A percentile compares a stretch with the other conserved stretches of the same genome.
These are phyloP conservation scores for Aphanomyces invadans DNA, from an alignment of 352 stramenopile species.

Conservation along the genomic window DNA sequence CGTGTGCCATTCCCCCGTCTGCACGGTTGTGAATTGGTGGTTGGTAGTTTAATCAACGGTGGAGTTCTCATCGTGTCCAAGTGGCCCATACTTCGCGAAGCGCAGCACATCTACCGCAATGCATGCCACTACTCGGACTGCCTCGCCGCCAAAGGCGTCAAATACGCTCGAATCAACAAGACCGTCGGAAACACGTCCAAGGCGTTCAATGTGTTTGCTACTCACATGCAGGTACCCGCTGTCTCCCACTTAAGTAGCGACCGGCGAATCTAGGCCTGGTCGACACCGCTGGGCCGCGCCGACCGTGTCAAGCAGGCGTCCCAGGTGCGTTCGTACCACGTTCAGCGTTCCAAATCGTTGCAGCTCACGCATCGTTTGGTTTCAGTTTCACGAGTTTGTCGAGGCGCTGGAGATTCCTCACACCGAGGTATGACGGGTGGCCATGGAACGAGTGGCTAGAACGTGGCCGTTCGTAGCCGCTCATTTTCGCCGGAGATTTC, in stretches of 20 bases:
- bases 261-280: constrained; percentile 47
- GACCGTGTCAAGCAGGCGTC: constrained; percentile 62
- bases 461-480: constrained; percentile 33
- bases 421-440: constrained; percentile 40
- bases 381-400: constrained; percentile 54
- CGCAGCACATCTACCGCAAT: constrained; percentile 65
- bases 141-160: constrained; percentile 73
- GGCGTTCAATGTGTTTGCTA: constrained; percentile 79
- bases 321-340: constrained; percentile 36
- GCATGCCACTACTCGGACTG: constrained; percentile 81
- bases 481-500: constrained; percentile 77
- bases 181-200: constrained; percentile 41
- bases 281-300: constrained; percentile 44
- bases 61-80: constrained; percentile 75
- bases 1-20: too few species aligned
- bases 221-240: constrained; percentile 62
- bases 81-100: constrained; percentile 70
- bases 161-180: constrained; percentile 71
- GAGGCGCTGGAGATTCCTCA: constrained; percentile 50
- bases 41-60: constrained; percentile 56
- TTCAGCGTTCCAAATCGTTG: too few species aligned
- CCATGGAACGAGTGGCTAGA: neutral
- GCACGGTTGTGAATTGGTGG: neutral
- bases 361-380: neutral
- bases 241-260: neutral